Conservation (phyloP, 805 yeast species). For the Candida chauliodis region DNA sequence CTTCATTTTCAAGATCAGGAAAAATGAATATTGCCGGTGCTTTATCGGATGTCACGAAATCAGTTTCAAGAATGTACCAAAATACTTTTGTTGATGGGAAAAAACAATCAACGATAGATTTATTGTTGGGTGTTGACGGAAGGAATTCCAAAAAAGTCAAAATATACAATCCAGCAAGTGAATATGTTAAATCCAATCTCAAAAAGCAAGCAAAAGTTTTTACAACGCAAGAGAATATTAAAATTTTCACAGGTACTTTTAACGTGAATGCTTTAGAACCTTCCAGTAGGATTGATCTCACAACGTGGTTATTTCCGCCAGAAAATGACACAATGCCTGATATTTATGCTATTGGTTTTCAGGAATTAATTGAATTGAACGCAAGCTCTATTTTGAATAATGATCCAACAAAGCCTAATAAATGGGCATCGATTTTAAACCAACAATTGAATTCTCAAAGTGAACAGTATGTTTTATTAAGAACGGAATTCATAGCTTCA, state of each 20-base stretch:
- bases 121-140: constrained; percentile 75
- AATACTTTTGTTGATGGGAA: constrained; percentile 92
- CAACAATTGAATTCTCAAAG: constrained; percentile 52
- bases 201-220: constrained; percentile 47
- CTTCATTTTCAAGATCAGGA: constrained; percentile 91
- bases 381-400: constrained; percentile 88
- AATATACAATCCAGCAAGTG: constrained; percentile 85
- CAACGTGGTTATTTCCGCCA: constrained; percentile 78
- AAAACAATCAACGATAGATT: constrained; percentile 86
- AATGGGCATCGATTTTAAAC: constrained; percentile 73
- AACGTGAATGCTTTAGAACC: constrained; percentile 74
- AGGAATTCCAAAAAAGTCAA: constrained; percentile 62
- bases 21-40: constrained; percentile 97
- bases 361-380: constrained; percentile 89
- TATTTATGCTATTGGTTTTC: constrained; percentile 84
- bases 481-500: constrained; percentile 77
- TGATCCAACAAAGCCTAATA: constrained; percentile 70
- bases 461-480: constrained; percentile 53
- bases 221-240: constrained; percentile 57
- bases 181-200: constrained; percentile 69
- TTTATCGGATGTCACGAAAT: constrained; percentile 92
- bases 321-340: constrained; percentile 60
- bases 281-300: constrained; percentile 42
- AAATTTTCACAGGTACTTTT: constrained; percentile 77
- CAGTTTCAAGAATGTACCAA: constrained; percentile 91